A percentile compares a stretch with the other conserved stretches of the same genome.
Conservation (phyloP, 352 stramenopile species). For the Globisporangium okanoganense region DNA sequence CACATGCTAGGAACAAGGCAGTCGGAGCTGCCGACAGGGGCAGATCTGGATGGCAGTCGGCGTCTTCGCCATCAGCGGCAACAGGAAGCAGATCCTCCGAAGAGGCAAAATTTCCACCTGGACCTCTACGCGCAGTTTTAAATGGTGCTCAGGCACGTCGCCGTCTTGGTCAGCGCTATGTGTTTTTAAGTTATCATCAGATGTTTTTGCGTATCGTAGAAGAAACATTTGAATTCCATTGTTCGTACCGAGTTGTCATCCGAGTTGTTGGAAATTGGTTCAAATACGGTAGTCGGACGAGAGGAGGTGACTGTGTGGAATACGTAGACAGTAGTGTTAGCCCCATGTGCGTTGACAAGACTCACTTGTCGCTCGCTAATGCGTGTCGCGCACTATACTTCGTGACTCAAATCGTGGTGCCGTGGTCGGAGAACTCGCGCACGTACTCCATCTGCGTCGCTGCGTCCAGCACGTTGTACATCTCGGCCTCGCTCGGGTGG, state of each 20-base stretch:
- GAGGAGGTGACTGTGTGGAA: too few species aligned
- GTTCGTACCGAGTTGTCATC: too few species aligned
- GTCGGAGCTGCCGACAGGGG: background rate
- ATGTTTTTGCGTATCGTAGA: background rate
- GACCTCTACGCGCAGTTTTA: slow-evolving; percentile 12
- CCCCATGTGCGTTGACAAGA: too few species aligned
- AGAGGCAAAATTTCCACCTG: slow-evolving; percentile 10
- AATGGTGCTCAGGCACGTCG: too few species aligned
- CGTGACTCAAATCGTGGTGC: background rate
- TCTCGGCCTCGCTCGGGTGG: slow-evolving; percentile 44
- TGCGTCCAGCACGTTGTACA: slow-evolving; percentile 62
- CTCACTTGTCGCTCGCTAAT: too few species aligned
- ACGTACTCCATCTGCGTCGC: slow-evolving; percentile 38
- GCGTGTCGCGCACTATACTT: too few species aligned
- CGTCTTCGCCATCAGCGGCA: background rate
- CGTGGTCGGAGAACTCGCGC: slow-evolving; percentile 28
- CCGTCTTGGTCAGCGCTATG: too few species aligned
- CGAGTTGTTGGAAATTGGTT: too few species aligned
- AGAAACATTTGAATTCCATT: too few species aligned
- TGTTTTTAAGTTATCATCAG: background rate
- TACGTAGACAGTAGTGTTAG: too few species aligned
- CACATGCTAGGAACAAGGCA: too few species aligned
- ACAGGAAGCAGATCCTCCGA: background rate
- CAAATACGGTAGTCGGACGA: too few species aligned
- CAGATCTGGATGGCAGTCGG: background rate